A percentile compares a stretch with the other conserved stretches of the same genome.
Conservation (phyloP, 2,329 filamentous ascomycete genomes). For the Dendryphion nanum region DNA sequence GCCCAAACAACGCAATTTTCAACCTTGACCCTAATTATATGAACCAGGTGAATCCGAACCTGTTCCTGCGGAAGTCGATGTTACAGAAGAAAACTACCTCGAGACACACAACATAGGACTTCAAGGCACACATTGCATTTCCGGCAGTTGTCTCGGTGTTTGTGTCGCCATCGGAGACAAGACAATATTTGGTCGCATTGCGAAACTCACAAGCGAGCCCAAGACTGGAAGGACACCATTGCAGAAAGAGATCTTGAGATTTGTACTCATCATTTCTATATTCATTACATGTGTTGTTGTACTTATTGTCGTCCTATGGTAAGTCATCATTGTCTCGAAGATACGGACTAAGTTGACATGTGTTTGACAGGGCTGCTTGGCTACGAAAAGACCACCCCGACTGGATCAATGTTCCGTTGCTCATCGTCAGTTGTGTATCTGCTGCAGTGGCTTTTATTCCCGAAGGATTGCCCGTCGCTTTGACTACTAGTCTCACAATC, state of each 20-base stretch:
- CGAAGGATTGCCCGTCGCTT: slow-evolving; percentile 48
- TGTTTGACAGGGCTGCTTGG: slow-evolving; percentile 61
- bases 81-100: slow-evolving; percentile 67
- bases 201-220: slow-evolving; percentile 67
- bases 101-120: slow-evolving; percentile 75
- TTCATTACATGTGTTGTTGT: slow-evolving; percentile 67
- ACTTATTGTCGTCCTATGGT: slow-evolving; percentile 67
- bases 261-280: slow-evolving; percentile 67
- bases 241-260: slow-evolving; percentile 70
- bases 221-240: slow-evolving; percentile 67
- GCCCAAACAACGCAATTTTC: background rate
- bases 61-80: slow-evolving; percentile 62
- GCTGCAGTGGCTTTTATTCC: slow-evolving; percentile 76
- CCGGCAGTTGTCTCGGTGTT: slow-evolving; percentile 64
- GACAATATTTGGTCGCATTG: slow-evolving; percentile 75
- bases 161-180: slow-evolving; percentile 70
- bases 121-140: slow-evolving; percentile 76
- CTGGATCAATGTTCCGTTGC: slow-evolving; percentile 69
- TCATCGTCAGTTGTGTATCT: slow-evolving; percentile 70
- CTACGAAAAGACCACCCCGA: slow-evolving; percentile 63
- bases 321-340: slow-evolving; percentile 8
- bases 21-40: background rate
- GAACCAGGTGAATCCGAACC: slow-evolving; percentile 63
- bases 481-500: slow-evolving; percentile 66
- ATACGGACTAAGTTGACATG: background rate